Evolutionary conservation across 345 rosid species (phyloP).

Genomic region (Eucalyptus tenuipes): DNA sequence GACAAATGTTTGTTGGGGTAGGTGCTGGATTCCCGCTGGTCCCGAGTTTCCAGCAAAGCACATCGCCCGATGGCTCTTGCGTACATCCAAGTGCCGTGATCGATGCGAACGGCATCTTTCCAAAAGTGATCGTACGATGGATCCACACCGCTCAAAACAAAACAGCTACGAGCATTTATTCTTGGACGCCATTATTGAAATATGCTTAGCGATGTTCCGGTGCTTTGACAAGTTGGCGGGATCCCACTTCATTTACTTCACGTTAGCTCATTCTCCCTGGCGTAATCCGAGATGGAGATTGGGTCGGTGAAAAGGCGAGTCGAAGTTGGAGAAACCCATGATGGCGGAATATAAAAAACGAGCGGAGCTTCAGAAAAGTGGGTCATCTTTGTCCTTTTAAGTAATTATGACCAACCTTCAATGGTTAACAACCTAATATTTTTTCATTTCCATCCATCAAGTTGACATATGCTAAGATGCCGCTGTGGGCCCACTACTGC

Average conservation of each 20-base stretch:
- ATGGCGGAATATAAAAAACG: not conserved
- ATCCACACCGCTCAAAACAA: not conserved
- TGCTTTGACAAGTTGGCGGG: not conserved
- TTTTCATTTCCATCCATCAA: not conserved
- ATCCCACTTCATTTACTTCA: not conserved
- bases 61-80: not conserved
- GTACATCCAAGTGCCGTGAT: not conserved
- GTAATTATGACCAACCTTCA: not conserved
- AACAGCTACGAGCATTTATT: not conserved
- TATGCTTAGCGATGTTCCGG: not conserved
- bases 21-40: not conserved
- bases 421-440: not conserved
- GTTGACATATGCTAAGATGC: not conserved
- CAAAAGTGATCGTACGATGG: not conserved
- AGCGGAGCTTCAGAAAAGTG: not conserved
- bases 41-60: not conserved
- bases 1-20: not conserved
- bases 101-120: not conserved
- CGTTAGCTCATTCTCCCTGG: not conserved
- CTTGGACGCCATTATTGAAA: not conserved
- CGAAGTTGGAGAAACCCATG: not conserved
- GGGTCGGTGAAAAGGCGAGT: not conserved
- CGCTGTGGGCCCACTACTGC: not conserved
- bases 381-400: not conserved
- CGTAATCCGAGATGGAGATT: not conserved